Base-by-base conservation (phyloP, 2,329 filamentous ascomycete genomes). In the Aspergillus fructus region DNA sequence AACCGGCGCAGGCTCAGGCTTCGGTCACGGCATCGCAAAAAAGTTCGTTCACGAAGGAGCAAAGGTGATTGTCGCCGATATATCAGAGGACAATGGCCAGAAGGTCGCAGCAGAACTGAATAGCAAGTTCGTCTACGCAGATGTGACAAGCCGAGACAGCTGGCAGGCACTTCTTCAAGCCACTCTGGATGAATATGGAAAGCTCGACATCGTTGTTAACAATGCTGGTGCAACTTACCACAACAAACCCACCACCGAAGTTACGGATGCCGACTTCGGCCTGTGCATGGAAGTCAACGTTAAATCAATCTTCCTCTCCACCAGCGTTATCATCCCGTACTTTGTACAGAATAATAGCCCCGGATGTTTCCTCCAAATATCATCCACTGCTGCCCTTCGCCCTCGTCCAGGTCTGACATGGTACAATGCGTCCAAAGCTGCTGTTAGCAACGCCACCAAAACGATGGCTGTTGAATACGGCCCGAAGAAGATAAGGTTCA, bases 181-280 rank as follows among this genome's bases (percentile, higher is more conserved):
- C 4, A 57, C 62, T 1, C 49, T 74, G 12, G 49, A 67, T 1
- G 61, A 60, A 27, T 56, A 63, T 45, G 67, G 69, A 4, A 59
- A 62, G 7, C 65, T 80, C 15, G 74, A 79, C 62, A 72, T 77
- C 33, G 64, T 80, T 15, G 66, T 79, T 58, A 79, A 79, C 59
- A 79, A 79, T 63, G 76, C 77, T 1, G 78, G 78, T 7, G 69
- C 66, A 8, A 67, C 65, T 6, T 73, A 71, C 59, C 55, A 48
- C 51, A 74, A 74, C 58, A 73, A 74, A 62, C 69, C 74, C 3
- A 74, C 74, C 1, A 56, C 62, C 4, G 68, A 71, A 27, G 74
- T 76, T 17, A 76, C 74, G 1, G 69, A 76, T 30, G 67, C 64
- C 5, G 76, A 78, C 47, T 77, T 74, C 53, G 72, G 76, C 49